phyloP scores from a whole-genome alignment of 768 basidiomycete genomes.

The Boletus rubescentipes region DNA sequence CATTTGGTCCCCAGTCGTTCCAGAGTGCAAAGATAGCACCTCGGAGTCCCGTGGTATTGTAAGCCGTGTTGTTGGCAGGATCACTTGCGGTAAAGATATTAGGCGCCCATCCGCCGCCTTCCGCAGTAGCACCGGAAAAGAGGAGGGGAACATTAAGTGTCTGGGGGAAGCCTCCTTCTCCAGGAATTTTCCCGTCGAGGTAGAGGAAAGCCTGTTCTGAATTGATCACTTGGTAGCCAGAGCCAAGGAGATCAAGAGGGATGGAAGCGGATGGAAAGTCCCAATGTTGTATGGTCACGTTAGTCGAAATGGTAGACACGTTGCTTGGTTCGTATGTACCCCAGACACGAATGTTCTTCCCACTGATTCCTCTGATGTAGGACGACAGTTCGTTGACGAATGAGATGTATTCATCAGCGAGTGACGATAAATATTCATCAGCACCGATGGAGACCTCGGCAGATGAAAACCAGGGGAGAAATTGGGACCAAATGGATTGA shows the following conservation, averaged over 20 bases:
- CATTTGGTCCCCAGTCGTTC: constrained; percentile 49
- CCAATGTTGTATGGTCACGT: constrained; percentile 48
- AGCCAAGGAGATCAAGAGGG: constrained; percentile 32
- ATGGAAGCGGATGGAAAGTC: constrained; percentile 34
- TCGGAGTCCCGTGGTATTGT: constrained; percentile 28
- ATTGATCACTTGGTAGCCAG: constrained; percentile 39
- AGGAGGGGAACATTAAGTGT: constrained; percentile 31
- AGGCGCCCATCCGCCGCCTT: constrained; percentile 36
- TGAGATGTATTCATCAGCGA: constrained; percentile 42
- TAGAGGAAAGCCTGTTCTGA: constrained; percentile 38
- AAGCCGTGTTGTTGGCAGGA: constrained; percentile 32
- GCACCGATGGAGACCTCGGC: constrained; percentile 46
- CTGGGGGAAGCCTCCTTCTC: constrained; percentile 33
- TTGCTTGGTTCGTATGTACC: constrained; percentile 41
- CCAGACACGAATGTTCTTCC: constrained; percentile 43
- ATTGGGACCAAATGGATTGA: constrained; percentile 42
- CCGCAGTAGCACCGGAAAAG: constrained; percentile 29
- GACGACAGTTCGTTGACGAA: constrained; percentile 44
- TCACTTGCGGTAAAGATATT: constrained; percentile 34
- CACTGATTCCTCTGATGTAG: constrained; percentile 32
- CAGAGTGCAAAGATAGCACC: constrained; percentile 40
- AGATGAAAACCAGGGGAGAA: constrained; percentile 40
- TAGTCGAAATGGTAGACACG: constrained; percentile 35
- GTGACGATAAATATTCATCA: constrained; percentile 39
- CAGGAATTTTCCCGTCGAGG: constrained; percentile 37